A percentile compares a stretch with the other conserved stretches of the same genome.
Conservation (phyloP, 176 grass and related monocot genomes). For the Musa troglodytarum region DNA sequence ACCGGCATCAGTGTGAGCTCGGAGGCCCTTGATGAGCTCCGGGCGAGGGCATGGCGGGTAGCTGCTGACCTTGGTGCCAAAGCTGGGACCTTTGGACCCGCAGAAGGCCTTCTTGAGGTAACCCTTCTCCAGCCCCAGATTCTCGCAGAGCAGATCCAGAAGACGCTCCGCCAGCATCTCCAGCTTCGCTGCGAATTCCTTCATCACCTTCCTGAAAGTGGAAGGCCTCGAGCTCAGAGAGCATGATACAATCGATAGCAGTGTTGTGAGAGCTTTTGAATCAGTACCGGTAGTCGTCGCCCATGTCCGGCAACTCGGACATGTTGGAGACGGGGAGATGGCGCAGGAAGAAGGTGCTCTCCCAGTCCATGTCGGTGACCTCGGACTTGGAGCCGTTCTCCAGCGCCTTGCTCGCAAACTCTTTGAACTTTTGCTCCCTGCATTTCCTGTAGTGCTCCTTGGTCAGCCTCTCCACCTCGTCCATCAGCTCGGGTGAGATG, state of each 20-base stretch:
- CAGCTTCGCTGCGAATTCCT: conserved; percentile 49
- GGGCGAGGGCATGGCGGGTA: conserved; percentile 78
- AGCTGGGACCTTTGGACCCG: conserved; percentile 53
- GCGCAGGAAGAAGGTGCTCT: conserved; percentile 83
- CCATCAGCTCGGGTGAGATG: conserved; percentile 66
- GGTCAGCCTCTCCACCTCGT: conserved; percentile 73
- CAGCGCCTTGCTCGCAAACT: conserved; percentile 49
- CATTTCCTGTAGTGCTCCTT: conserved; percentile 68
- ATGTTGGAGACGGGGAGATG: conserved; percentile 70
- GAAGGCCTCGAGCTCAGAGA: too few relatives aligned
- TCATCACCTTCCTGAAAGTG: conserved; percentile 41
- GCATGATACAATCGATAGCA: too few relatives aligned
- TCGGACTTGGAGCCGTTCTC: conserved; percentile 21
- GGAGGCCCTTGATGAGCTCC: conserved; percentile 66
- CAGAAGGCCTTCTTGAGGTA: conserved; percentile 56
- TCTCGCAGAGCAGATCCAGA: conserved; percentile 81
- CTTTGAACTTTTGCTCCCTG: conserved; percentile 59
- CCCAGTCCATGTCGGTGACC: conserved; percentile 62
- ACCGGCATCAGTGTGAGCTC: conserved; percentile 70
- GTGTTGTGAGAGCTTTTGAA: too few relatives aligned
- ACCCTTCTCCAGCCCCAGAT: conserved; percentile 59
- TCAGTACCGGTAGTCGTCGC: conserved; percentile 39
- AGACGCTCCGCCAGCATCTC: conserved; percentile 59
- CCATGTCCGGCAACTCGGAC: conserved; percentile 46
- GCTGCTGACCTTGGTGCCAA: conserved; percentile 76